phyloP scores from a whole-genome alignment of 768 basidiomycete genomes.

The Daedaleopsis sinensis region DNA sequence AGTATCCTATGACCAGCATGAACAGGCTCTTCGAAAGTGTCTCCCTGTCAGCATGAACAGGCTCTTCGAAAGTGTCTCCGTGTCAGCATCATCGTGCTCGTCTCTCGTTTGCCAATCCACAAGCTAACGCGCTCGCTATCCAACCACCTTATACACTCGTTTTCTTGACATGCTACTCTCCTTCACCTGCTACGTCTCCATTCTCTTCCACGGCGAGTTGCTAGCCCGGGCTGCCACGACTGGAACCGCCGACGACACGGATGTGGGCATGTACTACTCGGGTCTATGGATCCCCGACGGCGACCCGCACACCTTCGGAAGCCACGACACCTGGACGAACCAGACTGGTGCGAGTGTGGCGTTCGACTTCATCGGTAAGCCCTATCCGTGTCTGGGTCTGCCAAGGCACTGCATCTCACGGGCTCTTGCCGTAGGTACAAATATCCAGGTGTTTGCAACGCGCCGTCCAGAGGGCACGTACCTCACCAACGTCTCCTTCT shows the following conservation, averaged over 20 bases:
- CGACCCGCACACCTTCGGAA: slow-evolving; percentile 10
- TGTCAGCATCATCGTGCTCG: too few relatives aligned
- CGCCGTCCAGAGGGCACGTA: slow-evolving; percentile 15
- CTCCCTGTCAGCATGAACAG: too few relatives aligned
- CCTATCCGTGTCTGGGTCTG: not conserved
- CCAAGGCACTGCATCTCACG: not conserved
- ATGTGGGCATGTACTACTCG: slow-evolving; percentile 15
- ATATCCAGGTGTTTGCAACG: slow-evolving; percentile 11
- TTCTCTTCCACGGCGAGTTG: not conserved
- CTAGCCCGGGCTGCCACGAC: not conserved
- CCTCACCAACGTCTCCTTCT: slow-evolving; percentile 14
- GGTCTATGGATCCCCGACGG: slow-evolving; percentile 15
- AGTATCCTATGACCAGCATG: too few relatives aligned
- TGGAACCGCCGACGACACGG: slow-evolving; percentile 8
- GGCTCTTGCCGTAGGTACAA: not conserved
- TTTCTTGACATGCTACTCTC: not conserved
- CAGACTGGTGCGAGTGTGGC: slow-evolving; percentile 13
- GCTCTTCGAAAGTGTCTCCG: too few relatives aligned
- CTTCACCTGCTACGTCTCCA: not conserved
- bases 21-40: too few relatives aligned
- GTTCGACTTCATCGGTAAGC: slow-evolving; percentile 16
- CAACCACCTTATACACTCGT: not conserved
- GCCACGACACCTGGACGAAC: slow-evolving; percentile 18
- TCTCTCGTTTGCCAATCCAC: too few relatives aligned
- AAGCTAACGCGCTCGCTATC: too few relatives aligned